Conservation (phyloP, 2,329 filamentous ascomycete species). For the Mycogone perniciosa region DNA sequence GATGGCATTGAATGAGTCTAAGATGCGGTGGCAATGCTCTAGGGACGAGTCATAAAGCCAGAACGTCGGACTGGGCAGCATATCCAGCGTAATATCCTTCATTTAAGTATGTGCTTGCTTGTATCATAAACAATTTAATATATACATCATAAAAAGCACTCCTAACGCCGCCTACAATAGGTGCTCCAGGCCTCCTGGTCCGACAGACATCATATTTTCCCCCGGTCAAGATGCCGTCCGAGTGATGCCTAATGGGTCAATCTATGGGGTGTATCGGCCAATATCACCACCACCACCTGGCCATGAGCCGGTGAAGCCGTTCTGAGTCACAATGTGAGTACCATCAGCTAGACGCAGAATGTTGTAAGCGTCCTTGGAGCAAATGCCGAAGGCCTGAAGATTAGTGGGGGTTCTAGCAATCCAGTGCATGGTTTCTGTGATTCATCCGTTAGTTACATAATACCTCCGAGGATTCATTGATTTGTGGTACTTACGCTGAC, state of each 20-base stretch:
- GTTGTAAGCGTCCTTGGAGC: conserved; percentile 32
- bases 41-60: too few species aligned
- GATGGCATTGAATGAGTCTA: too few species aligned
- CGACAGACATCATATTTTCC: not conserved
- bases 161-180: too few species aligned
- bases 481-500: conserved; percentile 25
- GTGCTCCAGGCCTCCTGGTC: too few species aligned
- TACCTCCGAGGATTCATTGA: not conserved
- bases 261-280: conserved; percentile 29
- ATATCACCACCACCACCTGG: conserved; percentile 26
- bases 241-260: too few species aligned
- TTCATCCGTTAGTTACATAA: conserved; percentile 1
- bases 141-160: too few species aligned
- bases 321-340: conserved; percentile 24
- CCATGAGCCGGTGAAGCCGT: conserved; percentile 33
- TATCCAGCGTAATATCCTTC: too few species aligned
- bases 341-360: conserved; percentile 32
- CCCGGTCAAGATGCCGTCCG: too few species aligned
- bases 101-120: too few species aligned
- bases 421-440: conserved; percentile 30
- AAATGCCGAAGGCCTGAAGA: conserved; percentile 36
- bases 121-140: too few species aligned
- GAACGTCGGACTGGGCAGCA: too few species aligned
- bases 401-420: conserved; percentile 32
- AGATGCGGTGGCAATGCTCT: too few species aligned